Evolutionary conservation across 805 yeast genomes (phyloP), one percentile per base, ranked within the genome.

Genomic region (Saccharomycopsis microspora): DNA sequence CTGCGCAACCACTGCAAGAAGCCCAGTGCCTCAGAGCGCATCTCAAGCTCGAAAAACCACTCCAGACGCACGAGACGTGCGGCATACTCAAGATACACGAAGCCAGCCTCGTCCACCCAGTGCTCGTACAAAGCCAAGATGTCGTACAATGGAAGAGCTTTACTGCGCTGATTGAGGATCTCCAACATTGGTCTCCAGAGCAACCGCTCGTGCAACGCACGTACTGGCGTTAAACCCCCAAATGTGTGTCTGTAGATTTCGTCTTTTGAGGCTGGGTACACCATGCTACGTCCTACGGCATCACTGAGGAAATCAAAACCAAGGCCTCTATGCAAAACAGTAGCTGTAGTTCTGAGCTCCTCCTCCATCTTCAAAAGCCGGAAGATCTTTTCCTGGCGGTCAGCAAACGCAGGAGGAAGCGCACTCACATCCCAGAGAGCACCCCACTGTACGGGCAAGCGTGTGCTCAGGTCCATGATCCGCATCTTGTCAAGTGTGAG

Each of bases 141-240:
- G 32, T 46, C 52, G 43, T 44, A 45, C 28, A 51, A 32, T 30
- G 54, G 54, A 27, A 45, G 39, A 11, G 42, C 39, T 29, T 42
- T 47, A 28, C 51, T 45, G 11, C 48, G 39, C 32, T 42, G 32
- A 39, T 51, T 51, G 38, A 48, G 33, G 32, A 51, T 39, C 40
- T 51, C 52, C n/a, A 51, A 32, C 54, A 51, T 51, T 11, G 54
- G 54, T 30, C 43, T 48, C 37, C 48, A 43, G 8, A 51, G 39
- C 32, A 27, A 44, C 11, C 45, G 45, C 32, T 51, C 54, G 41
- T 51, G 54, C 30, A 45, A 51, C 45, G 34, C 48, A 19, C 48
- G 41, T 38, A 51, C 40, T 36, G 54, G 54, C 28, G 35, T 51
- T 34, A 51, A 48, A 37, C 54, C 48, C 5, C 54, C 54, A 41